Conservation (phyloP, 2,329 filamentous ascomycete genomes). For the Monilinia fructicola region DNA sequence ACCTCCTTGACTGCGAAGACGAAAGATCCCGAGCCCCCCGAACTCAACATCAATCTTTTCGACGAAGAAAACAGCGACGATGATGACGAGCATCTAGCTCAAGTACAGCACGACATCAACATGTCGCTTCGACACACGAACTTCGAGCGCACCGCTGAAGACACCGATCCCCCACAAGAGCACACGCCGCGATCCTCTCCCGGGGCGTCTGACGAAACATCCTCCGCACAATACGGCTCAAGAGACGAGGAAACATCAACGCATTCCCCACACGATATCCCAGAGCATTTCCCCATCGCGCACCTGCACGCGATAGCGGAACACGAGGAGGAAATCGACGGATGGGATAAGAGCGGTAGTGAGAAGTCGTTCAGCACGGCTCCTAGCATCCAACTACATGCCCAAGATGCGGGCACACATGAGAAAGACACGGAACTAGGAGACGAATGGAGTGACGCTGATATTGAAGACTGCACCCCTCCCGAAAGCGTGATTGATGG, state of each 20-base stretch:
- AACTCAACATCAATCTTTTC: too few species aligned
- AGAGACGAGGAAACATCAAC: rapidly evolving
- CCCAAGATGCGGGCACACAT: neutral
- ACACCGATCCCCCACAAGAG: rapidly evolving
- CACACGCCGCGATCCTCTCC: rapidly evolving
- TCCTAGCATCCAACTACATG: too few species aligned
- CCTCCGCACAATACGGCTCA: rapidly evolving
- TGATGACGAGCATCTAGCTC: too few species aligned
- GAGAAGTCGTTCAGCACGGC: neutral
- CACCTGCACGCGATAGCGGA: rapidly evolving
- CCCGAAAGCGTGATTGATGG: neutral
- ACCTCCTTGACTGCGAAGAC: too few species aligned
- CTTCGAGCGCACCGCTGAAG: neutral
- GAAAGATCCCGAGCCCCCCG: too few species aligned
- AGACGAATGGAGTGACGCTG: too few species aligned
- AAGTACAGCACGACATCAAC: too few species aligned
- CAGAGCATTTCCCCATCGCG: neutral
- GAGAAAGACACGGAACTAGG: neutral
- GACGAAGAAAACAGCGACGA: too few species aligned
- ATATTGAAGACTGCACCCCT: too few species aligned
- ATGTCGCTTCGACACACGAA: too few species aligned
- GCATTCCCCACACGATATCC: neutral
- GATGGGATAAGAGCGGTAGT: neutral
- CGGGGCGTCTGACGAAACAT: too few species aligned
- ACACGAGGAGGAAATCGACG: neutral